A percentile compares a stretch with the other conserved stretches of the same genome.
These are phyloP conservation scores for Monosporascus sp. DNA, from an alignment of 2,329 filamentous ascomycete genomes.

Conservation along the genomic window DNA sequence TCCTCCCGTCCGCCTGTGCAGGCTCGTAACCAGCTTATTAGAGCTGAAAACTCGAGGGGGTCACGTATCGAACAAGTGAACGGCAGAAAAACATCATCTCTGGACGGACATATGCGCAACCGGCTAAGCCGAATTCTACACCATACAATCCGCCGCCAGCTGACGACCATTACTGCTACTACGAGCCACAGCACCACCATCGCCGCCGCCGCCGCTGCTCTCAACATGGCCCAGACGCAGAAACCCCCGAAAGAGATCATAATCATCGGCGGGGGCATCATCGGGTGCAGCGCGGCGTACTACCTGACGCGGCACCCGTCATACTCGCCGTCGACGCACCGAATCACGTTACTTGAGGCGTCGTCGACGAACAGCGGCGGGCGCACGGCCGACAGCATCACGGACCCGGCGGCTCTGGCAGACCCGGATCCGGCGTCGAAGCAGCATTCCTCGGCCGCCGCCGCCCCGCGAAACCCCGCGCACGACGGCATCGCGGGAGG, in stretches of 20 bases:
- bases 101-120: no score
- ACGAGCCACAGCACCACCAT: not conserved
- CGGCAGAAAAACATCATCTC: no score
- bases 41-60: no score
- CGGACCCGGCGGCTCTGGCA: conserved; percentile 25
- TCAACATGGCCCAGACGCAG: no score
- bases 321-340: conserved; percentile 59
- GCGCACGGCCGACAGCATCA: conserved; percentile 26
- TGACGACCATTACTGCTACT: not conserved
- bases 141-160: not conserved
- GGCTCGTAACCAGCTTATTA: no score
- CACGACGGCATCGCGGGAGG: conserved; percentile 59
- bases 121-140: not conserved
- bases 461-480: conserved; percentile 18
- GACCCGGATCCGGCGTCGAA: conserved; percentile 18
- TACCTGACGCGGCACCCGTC: conserved; percentile 66
- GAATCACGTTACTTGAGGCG: conserved; percentile 68
- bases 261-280: conserved; percentile 64
- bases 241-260: conserved; percentile 22
- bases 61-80: no score
- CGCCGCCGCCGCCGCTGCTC: not conserved
- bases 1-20: no score
- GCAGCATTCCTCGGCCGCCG: not conserved
- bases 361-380: conserved; percentile 38
- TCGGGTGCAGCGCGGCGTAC: conserved; percentile 70